A percentile compares a stretch with the other conserved stretches of the same genome.
Conservation (phyloP, 2,329 filamentous ascomycete genomes). For the Aspergillus sclerotialis region DNA sequence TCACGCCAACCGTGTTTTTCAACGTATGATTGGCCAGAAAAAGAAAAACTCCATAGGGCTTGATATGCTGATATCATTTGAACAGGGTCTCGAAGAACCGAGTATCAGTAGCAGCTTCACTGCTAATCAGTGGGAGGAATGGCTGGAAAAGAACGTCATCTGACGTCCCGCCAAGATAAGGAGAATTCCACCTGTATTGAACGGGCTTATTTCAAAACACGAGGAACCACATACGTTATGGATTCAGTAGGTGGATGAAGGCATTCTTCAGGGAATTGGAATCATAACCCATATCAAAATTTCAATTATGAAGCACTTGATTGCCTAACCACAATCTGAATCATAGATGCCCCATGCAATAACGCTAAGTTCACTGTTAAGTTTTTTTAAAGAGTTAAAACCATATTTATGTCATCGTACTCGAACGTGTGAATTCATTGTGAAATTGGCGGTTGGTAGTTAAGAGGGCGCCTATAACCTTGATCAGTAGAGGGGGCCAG, state of each 20-base stretch:
- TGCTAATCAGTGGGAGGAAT: constrained; percentile 76
- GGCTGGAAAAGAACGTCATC: constrained; percentile 60
- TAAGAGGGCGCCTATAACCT: constrained; percentile 63
- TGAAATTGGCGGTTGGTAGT: constrained; percentile 64
- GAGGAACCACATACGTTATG: not conserved
- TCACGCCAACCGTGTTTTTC: constrained; percentile 84
- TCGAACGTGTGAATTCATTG: constrained; percentile 19
- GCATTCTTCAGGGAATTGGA: constrained; percentile 10
- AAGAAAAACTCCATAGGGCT: constrained; percentile 1
- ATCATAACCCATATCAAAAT: constrained; percentile 24
- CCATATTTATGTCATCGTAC: constrained; percentile 1
- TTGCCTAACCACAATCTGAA: constrained; percentile 10
- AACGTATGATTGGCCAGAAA: constrained; percentile 45
- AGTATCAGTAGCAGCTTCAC: constrained; percentile 75
- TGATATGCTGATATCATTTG: constrained; percentile 15
- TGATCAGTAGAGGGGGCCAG: constrained; percentile 16
- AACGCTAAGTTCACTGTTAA: too few species aligned
- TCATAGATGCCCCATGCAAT: not conserved
- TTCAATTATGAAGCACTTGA: constrained; percentile 18
- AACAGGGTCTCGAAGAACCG: constrained; percentile 62
- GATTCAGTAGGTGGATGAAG: constrained; percentile 8
- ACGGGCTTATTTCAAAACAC: too few species aligned
- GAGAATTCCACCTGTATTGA: too few species aligned
- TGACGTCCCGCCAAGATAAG: constrained; percentile 32
- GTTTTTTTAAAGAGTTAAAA: not conserved